Base-by-base conservation (phyloP, 768 basidiomycete genomes). In the Ramaria sp. region DNA sequence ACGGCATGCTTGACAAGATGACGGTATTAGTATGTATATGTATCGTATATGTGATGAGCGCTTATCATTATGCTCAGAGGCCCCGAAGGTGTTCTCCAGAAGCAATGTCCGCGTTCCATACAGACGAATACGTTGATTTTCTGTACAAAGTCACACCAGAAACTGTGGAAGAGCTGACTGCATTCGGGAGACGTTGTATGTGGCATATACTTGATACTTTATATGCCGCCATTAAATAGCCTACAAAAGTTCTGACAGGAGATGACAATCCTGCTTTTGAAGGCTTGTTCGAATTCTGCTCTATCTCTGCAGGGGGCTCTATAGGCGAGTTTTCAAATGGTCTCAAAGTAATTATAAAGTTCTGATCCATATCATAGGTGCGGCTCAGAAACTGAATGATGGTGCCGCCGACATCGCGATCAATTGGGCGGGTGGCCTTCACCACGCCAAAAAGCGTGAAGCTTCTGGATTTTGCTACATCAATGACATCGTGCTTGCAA, bases 381-480 rank as follows among this genome's bases (percentile, higher is more conserved):
- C 87, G 12, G 90, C 94, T 0, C 80, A 88, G 60, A 76, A 86
- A 19, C 76, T 98, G 59, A 78, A 86, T 48, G 79, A 80, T 2
- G 93, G 93, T 1, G 76, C 86, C 1, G 78, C 92, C 2, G 86
- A 89, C 63, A 81, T 88, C 48, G 84, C 85, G 0, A 90, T 97
- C 60, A 95, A 97, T 71, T 97, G 94, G 96, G 92, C 96, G 0
- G 96, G 96, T 7, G 96, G 96, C 1, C 78, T 99, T 3, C 96
- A 99, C 71, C 96, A 99, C 69, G 96, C 96, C 19, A 99, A 99
- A 73, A 98, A 97, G 69, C 82, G 88, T 54, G 96, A 97, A 72
- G 96, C 95, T 0, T 90, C 88, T 7, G 96, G 96, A 12, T 99
- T 99, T 72, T 99, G 96, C 76, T 99, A 98, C 75, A 86, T 98